Evolutionary conservation across 1,139 yeast species (phyloP), one percentile per base, ranked within the genome.

Genomic region (Candida anutae): DNA sequence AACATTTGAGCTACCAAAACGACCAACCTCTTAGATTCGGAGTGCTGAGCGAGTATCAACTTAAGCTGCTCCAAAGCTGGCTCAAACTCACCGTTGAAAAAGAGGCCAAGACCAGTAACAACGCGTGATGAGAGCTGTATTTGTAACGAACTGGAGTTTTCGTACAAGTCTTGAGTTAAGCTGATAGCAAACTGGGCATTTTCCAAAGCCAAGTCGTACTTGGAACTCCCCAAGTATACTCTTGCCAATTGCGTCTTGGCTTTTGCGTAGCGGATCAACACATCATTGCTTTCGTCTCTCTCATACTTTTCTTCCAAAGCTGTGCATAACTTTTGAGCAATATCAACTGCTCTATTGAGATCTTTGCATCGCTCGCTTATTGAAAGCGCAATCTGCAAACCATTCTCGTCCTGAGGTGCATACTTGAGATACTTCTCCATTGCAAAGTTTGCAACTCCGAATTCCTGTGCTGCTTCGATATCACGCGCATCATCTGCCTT

Each of bases 1-100:
- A 90, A 62, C 1, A 87, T 79, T 45, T 85, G 94, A 0, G 94
- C 75, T 16, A 84, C 68, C 22, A 90, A 56, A 5, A 80, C 71
- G 10, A 84, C 75, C n/a, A 85, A 64, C 36, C 77, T 68, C 36
- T 68, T 65, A 8, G 70, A 68, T 13, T 76, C 69, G 12, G 62
- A 55, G 30, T 68, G 45, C 6, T 42, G 35, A 10, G 40, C 68
- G 30, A 85, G 55, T 6, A 90, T 74, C 21, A 58, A 51, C 37
- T 73, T 76, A 45, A 88, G 77, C 44, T 78, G 77, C 4, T 67
- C 74, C 30, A 90, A 53, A 0, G 96, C 75, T 6, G 63, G 66
- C 31, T 74, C 79, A 46, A 79, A 74, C 20, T 76, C 69, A 15
- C 66, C 67, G 23, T 58, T 48, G 54, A 82, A 84, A 55, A 77